phyloP scores from a whole-genome alignment of 257 asterid species.

The Petunia axillaris region DNA sequence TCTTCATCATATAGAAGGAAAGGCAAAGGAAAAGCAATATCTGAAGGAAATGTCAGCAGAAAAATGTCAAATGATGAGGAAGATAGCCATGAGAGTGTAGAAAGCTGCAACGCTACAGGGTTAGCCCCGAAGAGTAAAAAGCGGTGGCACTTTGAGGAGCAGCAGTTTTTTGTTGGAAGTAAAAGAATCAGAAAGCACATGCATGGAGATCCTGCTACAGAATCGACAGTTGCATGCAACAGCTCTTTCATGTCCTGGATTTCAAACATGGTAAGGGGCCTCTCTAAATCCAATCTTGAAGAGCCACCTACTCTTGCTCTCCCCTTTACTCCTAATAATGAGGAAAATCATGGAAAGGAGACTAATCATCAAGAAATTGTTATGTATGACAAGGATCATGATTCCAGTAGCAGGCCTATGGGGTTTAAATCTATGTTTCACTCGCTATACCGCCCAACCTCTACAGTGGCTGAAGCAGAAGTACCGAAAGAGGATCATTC shows the following conservation, averaged over 20 bases:
- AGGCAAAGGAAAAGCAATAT: slow-evolving; percentile 54
- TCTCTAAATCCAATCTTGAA: slow-evolving; percentile 40
- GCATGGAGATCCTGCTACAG: slow-evolving; percentile 38
- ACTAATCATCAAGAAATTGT: slow-evolving; percentile 34
- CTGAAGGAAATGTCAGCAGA: slow-evolving; percentile 37
- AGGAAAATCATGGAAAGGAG: slow-evolving; percentile 27
- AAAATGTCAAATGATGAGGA: slow-evolving; percentile 36
- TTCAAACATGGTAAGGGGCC: slow-evolving; percentile 73
- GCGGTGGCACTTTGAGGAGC: slow-evolving; percentile 37
- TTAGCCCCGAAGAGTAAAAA: slow-evolving; percentile 46
- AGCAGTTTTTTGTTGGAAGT: slow-evolving; percentile 36
- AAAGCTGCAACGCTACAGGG: slow-evolving; percentile 71
- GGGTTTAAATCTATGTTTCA: slow-evolving; percentile 58
- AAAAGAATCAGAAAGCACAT: slow-evolving; percentile 52
- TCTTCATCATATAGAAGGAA: slow-evolving; percentile 38
- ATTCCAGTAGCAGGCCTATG: slow-evolving; percentile 31
- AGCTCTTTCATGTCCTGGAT: slow-evolving; percentile 80
- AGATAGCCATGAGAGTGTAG: slow-evolving; percentile 52
- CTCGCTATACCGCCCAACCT: slow-evolving; percentile 46
- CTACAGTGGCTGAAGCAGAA: slow-evolving; percentile 33
- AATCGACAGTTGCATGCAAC: slow-evolving; percentile 34
- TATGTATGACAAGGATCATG: slow-evolving; percentile 31
- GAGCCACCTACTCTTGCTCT: slow-evolving; percentile 37
- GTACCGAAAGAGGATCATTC: slow-evolving; percentile 33
- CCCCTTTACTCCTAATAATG: slow-evolving; percentile 34